Evolutionary conservation across 1,284 basidiomycete genomes (phyloP).

Genomic region (Ustilago hordei): DNA sequence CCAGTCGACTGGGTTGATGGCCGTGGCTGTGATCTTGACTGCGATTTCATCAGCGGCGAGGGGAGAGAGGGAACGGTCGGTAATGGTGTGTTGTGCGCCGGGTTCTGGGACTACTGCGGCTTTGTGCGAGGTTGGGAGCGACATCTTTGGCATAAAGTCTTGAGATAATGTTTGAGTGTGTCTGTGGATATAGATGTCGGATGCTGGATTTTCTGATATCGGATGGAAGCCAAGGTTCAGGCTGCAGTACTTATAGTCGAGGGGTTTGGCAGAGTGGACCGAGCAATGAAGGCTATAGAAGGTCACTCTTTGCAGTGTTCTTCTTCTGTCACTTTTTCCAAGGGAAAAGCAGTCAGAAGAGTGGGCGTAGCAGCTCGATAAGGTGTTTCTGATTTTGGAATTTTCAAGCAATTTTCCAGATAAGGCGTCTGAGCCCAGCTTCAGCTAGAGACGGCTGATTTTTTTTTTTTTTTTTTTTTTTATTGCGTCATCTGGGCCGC

Average conservation of each 20-base stretch:
- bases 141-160: constrained; percentile 14
- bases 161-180: not conserved
- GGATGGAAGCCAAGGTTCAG: not conserved
- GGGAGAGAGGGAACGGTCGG: constrained; percentile 31
- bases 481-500: not conserved
- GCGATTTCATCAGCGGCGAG: constrained; percentile 44
- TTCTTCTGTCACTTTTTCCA: not conserved
- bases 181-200: too few species aligned
- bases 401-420: not conserved
- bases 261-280: not conserved
- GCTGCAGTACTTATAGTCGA: not conserved
- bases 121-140: constrained; percentile 37
- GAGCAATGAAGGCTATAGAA: constrained; percentile 14
- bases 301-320: not conserved
- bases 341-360: not conserved
- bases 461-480: not conserved
- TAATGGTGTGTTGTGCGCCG: constrained; percentile 31
- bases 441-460: not conserved
- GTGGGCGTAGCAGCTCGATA: not conserved
- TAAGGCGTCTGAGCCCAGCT: not conserved
- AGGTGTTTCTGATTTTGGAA: constrained; percentile 11
- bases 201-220: not conserved
- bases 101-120: constrained; percentile 45
- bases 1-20: constrained; percentile 64
- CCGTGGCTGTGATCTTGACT: constrained; percentile 50